These are phyloP conservation scores for Geosmithia putterillii DNA, from an alignment of 2,329 filamentous ascomycete genomes.

Conservation along the genomic window DNA sequence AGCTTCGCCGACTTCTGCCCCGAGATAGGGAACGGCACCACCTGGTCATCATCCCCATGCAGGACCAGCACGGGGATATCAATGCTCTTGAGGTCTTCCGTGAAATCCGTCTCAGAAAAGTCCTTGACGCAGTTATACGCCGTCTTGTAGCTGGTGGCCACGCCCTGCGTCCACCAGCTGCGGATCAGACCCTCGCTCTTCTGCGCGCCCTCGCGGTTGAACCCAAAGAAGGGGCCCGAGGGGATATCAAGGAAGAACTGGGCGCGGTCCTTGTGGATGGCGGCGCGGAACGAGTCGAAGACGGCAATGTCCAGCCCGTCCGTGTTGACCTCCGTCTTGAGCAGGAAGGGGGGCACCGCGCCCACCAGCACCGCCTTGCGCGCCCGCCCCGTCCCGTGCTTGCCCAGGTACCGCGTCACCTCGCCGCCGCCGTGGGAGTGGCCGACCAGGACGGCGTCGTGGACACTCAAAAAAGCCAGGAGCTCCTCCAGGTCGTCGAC, in stretches of 20 bases:
- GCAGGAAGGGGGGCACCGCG: slow-evolving; percentile 20
- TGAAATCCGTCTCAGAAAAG: slow-evolving; percentile 27
- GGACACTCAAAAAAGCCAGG: slow-evolving; percentile 13
- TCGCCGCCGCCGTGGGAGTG: slow-evolving; percentile 30
- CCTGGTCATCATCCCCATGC: slow-evolving; percentile 26
- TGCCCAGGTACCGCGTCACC: slow-evolving; percentile 21
- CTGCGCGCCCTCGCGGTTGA: slow-evolving; percentile 14
- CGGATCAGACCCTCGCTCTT: slow-evolving; percentile 19
- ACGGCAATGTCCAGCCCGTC: slow-evolving; percentile 19
- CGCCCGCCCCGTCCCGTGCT: slow-evolving; percentile 21
- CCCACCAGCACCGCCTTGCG: slow-evolving; percentile 24
- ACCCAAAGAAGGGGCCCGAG: slow-evolving; percentile 53
- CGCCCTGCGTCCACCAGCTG: slow-evolving; percentile 25
- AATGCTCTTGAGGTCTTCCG: slow-evolving; percentile 23
- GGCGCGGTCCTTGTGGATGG: slow-evolving; percentile 15
- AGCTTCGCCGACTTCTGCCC: slow-evolving; percentile 18
- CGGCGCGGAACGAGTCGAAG: slow-evolving; percentile 22
- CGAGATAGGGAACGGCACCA: slow-evolving; percentile 20
- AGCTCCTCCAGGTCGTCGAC: slow-evolving; percentile 17
- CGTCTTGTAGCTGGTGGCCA: slow-evolving; percentile 21
- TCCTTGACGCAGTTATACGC: slow-evolving; percentile 25
- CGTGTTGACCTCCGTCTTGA: slow-evolving; percentile 18
- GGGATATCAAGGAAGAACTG: slow-evolving; percentile 57
- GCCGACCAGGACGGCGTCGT: slow-evolving; percentile 28
- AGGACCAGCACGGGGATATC: slow-evolving; percentile 24